Base-by-base conservation (phyloP, 768 basidiomycete genomes). In the Serendipita sp. region DNA sequence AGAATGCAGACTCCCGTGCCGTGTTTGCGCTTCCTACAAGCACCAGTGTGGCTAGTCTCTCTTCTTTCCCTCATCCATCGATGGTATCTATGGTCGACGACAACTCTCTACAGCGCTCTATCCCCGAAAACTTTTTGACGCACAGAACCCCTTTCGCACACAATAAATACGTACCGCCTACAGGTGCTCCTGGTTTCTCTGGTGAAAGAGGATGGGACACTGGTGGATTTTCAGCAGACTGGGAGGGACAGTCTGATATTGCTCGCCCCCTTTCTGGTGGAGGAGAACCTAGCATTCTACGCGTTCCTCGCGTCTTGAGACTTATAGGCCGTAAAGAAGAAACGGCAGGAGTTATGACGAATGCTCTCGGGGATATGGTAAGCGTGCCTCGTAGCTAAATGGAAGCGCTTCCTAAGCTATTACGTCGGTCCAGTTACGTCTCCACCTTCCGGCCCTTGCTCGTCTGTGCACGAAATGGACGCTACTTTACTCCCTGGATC, bases 401-500 rank as follows among this genome's bases (percentile, higher is more conserved):
- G 41, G 13, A 41, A 24, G 24, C 24, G 24, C 24, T 24, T 24
- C 24, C 24, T 24, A 24, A 47, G 30, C 37, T 24, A 24, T 37
- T 58, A 15, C 38, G 16, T 18, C 11, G 18, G 13, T 16, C n/a
- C 63, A 92, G 89, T 76, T 93, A 30, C 85, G 89, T 0, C 74
- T 83, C 0, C 77, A 84, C 65, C 78, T 94, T 1, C 87, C 91
- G 0, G 83, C 89, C 0, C 80, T 93, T 3, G 77, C 82, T 1
- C 85, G 86, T 3, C 81, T 94, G 16, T 79, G 86, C 0, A 77
- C 78, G 4, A 75, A 78, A 34, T 95, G 92, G 92, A 80, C 80
- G 0, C 80, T 94, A 0, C 74, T 92, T 3, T 93, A 94, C 75
- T 93, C 91, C 15, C 79, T 96, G 16, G 95, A 98, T 70, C 93